These are phyloP conservation scores for Trichoderma breve DNA, from an alignment of 2,329 filamentous ascomycete genomes.

Conservation along the genomic window DNA sequence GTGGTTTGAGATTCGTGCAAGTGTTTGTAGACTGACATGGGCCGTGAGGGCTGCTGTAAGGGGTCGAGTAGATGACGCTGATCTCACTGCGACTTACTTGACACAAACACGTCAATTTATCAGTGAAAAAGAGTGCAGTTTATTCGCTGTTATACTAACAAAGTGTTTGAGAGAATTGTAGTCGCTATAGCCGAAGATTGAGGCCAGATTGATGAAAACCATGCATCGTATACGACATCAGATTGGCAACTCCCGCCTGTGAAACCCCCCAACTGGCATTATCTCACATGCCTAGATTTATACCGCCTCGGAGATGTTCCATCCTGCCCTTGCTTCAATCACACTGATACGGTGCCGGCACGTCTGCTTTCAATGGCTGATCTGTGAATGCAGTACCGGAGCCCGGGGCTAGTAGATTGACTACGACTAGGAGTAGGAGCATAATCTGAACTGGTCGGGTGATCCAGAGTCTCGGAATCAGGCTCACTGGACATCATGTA, in stretches of 20 bases:
- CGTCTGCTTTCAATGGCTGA: neutral
- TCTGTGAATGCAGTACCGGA: neutral
- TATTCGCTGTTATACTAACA: neutral
- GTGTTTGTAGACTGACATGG: neutral
- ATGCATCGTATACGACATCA: neutral
- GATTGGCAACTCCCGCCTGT: neutral
- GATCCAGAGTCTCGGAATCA: neutral
- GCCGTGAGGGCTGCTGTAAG: neutral
- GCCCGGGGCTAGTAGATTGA: neutral
- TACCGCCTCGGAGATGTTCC: neutral
- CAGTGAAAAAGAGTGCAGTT: neutral
- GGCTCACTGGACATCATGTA: neutral
- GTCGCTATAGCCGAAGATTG: neutral
- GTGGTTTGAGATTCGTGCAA: neutral
- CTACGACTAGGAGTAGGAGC: neutral
- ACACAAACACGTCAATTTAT: neutral
- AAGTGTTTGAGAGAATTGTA: neutral
- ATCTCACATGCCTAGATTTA: neutral
- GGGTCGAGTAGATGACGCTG: neutral
- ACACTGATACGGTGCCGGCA: neutral
- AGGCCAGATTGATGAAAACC: neutral
- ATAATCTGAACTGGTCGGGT: neutral
- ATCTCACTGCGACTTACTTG: neutral
- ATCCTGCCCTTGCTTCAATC: neutral
- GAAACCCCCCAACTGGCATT: neutral